These are phyloP conservation scores for Phyllosticta citribraziliensis DNA, from an alignment of 2,329 filamentous ascomycete species.

Conservation along the genomic window DNA sequence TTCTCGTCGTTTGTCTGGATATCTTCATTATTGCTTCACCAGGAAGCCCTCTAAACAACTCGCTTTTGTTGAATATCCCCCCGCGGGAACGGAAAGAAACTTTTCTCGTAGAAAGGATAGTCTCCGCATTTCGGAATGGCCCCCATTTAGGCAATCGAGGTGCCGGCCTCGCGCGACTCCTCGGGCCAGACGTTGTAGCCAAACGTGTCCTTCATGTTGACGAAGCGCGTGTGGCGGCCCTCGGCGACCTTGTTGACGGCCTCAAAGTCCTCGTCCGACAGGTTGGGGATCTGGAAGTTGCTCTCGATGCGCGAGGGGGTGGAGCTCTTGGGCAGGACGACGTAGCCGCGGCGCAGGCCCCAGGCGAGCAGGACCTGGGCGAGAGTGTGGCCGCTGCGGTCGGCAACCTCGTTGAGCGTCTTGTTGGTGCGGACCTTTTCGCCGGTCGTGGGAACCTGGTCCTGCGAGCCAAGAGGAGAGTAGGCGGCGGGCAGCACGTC, in stretches of 20 bases:
- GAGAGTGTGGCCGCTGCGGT: constrained; percentile 65
- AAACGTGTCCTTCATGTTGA: constrained; percentile 76
- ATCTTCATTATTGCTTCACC: neutral
- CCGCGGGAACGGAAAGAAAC: neutral
- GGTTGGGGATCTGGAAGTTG: constrained; percentile 55
- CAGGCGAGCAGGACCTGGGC: constrained; percentile 78
- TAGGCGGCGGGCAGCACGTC: constrained; percentile 54
- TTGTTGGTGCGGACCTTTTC: constrained; percentile 61
- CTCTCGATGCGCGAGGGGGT: constrained; percentile 36
- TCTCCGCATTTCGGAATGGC: neutral
- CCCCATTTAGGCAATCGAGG: constrained; percentile 6
- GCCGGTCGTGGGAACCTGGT: constrained; percentile 58
- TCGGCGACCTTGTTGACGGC: constrained; percentile 55
- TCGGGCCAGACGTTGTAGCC: constrained; percentile 55
- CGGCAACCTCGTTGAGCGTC: constrained; percentile 54
- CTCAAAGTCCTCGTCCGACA: constrained; percentile 45
- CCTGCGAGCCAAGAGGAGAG: constrained; percentile 59
- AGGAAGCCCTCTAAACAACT: neutral
- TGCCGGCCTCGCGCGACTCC: constrained; percentile 18
- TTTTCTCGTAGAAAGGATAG: neutral
- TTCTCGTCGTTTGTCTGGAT: neutral
- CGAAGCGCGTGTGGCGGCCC: constrained; percentile 59
- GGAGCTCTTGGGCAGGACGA: constrained; percentile 33
- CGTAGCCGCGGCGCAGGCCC: constrained; percentile 63
- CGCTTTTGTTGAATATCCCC: neutral